Percentiles rank a stretch among this genome's conserved stretches.
Evolutionary conservation across 23 red algal genomes (phyloP).

Genomic region (Agarophyton chilense): DNA sequence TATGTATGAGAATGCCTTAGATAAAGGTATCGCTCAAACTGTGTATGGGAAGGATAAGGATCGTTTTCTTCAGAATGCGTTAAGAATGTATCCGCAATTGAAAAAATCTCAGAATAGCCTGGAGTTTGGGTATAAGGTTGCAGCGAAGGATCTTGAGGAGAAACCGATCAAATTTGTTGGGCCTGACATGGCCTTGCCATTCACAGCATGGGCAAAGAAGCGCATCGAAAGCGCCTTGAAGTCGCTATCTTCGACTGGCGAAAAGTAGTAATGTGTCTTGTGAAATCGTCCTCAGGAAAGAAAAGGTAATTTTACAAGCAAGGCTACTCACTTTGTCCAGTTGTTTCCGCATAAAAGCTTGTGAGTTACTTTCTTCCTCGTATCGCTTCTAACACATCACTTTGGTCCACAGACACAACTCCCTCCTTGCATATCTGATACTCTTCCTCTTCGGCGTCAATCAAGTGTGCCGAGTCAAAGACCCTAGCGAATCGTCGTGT

Average conservation of each 20-base stretch:
- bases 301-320: neutral
- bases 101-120: constrained; percentile 67
- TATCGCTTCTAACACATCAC: neutral
- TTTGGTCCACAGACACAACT: neutral
- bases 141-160: constrained; percentile 76
- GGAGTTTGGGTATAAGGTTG: constrained; percentile 87
- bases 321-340: neutral
- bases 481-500: constrained; percentile 13
- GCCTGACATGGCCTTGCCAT: constrained; percentile 72
- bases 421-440: constrained; percentile 23
- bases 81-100: constrained; percentile 88
- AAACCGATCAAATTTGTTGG: constrained; percentile 61
- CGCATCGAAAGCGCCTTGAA: constrained; percentile 58
- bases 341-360: no score
- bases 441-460: constrained; percentile 27
- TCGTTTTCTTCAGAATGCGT: constrained; percentile 64
- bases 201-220: constrained; percentile 75
- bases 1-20: constrained; percentile 89
- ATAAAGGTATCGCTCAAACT: constrained; percentile 93
- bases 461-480: constrained; percentile 12
- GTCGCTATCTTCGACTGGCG: neutral
- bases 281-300: no score
- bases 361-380: neutral
- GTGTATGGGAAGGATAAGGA: constrained; percentile 82
- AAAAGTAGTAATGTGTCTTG: neutral